Base-by-base conservation (phyloP, 2,329 filamentous ascomycete species). In the Fusarium decemcellulare region DNA sequence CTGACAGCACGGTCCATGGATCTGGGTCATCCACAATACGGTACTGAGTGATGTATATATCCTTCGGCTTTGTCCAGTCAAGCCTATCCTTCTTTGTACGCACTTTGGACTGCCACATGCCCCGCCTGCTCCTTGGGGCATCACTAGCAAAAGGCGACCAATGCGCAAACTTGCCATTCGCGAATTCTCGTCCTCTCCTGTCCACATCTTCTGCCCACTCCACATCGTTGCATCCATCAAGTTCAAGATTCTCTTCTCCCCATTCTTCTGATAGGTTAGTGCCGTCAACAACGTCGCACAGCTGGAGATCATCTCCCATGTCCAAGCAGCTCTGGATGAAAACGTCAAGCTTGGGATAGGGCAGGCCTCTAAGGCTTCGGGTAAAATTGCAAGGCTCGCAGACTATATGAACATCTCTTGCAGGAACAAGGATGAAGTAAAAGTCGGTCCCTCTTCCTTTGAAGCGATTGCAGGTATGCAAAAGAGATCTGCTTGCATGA, bases 161-260 rank as follows among this genome's bases (percentile, higher is more conserved):
- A 27, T 56, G 52, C 18, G 52, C 52, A 46, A 56, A 56, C 18
- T 37, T 56, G 15, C 52, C 52, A 27, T 56, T 56, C 39, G 46
- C 40, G 16, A 56, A 56, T 46, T 56, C 52, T n/a, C 16, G 27
- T 46, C 52, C 52, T 46, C 52, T 6, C 23, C 15, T n/a, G 29
- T 56, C 46, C 7, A 56, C n/a, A 16, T 46, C 34, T 37, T 56
- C 15, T 15, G 52, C 52, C 52, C 52, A 56, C 52, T 56, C 34
- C 15, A 46, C 52, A 46, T 56, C 52, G n/a, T 56, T 56, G 23
- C 23, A 12, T 30, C 52, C 52, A 27, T 56, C 52, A 37, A 46
- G 52, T 37, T 56, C 39, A n/a, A 56, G 52, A 15, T 56, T 56
- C n/a, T 55, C 52, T 23, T 56, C 40, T 44, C 52, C 52, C 52